Evolutionary conservation across 2,329 filamentous ascomycete genomes (phyloP).

Genomic region (Ophiostoma montium): DNA sequence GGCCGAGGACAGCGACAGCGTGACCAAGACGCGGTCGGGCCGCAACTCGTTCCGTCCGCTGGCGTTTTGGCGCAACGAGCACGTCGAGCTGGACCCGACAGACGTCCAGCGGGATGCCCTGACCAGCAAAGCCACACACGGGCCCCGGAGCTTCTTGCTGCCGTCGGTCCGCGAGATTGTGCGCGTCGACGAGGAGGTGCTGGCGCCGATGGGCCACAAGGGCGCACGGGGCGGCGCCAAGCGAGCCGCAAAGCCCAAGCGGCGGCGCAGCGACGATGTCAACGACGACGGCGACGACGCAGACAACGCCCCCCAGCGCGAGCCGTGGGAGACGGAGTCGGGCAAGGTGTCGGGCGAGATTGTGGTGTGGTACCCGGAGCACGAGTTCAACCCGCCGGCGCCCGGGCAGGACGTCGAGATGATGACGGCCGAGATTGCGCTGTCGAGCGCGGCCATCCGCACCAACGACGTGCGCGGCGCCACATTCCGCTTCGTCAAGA

Average conservation of each 20-base stretch:
- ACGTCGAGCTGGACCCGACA: slow-evolving; percentile 52
- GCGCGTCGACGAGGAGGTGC: slow-evolving; percentile 50
- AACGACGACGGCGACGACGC: slow-evolving; percentile 22
- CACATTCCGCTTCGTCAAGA: slow-evolving; percentile 79
- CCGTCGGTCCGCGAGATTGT: slow-evolving; percentile 65
- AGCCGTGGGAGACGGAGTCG: slow-evolving; percentile 58
- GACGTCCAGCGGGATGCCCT: slow-evolving; percentile 32
- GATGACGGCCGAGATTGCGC: slow-evolving; percentile 40
- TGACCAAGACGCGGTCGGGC: slow-evolving; percentile 56
- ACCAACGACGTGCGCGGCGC: slow-evolving; percentile 47
- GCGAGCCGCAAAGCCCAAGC: slow-evolving; percentile 5
- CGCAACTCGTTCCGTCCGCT: slow-evolving; percentile 66
- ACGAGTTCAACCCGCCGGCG: slow-evolving; percentile 37
- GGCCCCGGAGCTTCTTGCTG: slow-evolving; percentile 38
- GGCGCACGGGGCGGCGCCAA: slow-evolving; percentile 16
- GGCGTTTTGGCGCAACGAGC: slow-evolving; percentile 78
- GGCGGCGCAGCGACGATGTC: neutral
- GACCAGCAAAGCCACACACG: slow-evolving; percentile 17
- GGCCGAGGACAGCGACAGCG: slow-evolving; percentile 26
- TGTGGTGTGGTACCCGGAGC: slow-evolving; percentile 46
- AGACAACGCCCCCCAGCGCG: slow-evolving; percentile 34
- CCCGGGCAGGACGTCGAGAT: slow-evolving; percentile 41
- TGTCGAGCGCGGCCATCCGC: slow-evolving; percentile 40
- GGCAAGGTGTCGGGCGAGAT: slow-evolving; percentile 52
- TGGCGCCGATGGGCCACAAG: slow-evolving; percentile 21